phyloP scores from a whole-genome alignment of 192 early-diverging fungal species.

The Mortierella antarctica region DNA sequence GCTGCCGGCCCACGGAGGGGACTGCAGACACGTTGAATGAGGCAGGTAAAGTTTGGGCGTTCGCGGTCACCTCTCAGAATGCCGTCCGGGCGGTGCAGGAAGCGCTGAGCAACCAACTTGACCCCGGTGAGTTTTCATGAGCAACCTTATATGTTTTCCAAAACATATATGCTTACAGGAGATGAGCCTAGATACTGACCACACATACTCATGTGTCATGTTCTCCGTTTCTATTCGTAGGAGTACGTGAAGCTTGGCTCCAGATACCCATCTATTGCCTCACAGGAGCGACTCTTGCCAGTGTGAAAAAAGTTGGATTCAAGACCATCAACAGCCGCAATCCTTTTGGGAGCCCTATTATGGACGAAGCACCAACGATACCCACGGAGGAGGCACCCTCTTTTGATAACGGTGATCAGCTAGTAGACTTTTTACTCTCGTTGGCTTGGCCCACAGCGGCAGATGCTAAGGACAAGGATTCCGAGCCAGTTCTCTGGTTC shows the following conservation, averaged over 20 bases:
- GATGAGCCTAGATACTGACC: not conserved
- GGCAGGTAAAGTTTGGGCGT: constrained; percentile 24
- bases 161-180: not conserved
- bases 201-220: not conserved
- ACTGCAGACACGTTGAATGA: not conserved
- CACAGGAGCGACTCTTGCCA: constrained; percentile 32
- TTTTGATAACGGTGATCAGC: constrained; percentile 22
- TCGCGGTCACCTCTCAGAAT: constrained; percentile 44
- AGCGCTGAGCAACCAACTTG: constrained; percentile 19
- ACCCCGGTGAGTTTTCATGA: constrained; percentile 8
- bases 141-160: not conserved
- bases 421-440: constrained; percentile 31
- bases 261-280: constrained; percentile 33
- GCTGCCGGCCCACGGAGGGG: not conserved
- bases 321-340: constrained; percentile 18
- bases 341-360: too few species aligned
- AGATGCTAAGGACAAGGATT: not conserved
- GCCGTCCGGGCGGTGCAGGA: constrained; percentile 16
- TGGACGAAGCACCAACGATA: too few species aligned
- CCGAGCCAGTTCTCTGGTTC: constrained; percentile 35
- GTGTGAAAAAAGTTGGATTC: constrained; percentile 24
- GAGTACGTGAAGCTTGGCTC: constrained; percentile 29
- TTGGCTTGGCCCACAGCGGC: constrained; percentile 14
- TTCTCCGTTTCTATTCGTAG: not conserved
- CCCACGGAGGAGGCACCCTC: not conserved